A percentile compares a stretch with the other conserved stretches of the same genome.
Evolutionary conservation across 2,329 filamentous ascomycete species (phyloP).

Genomic region (Calonectria montana): DNA sequence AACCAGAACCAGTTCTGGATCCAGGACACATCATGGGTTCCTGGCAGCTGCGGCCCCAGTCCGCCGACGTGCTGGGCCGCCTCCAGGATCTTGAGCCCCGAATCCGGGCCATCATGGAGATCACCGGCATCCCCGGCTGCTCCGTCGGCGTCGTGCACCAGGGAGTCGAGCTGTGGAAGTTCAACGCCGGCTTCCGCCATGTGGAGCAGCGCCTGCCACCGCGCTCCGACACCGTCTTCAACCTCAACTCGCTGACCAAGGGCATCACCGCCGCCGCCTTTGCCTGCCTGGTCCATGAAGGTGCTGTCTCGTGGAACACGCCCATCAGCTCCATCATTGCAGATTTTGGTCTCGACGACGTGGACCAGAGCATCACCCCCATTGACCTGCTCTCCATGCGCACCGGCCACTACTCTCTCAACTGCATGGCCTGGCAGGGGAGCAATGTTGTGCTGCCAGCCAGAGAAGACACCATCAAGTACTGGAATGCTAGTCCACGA

Average conservation of each 20-base stretch:
- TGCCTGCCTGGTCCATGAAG: neutral
- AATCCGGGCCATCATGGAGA: neutral
- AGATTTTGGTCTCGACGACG: neutral
- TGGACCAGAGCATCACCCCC: neutral
- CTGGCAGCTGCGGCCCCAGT: neutral
- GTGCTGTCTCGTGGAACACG: neutral
- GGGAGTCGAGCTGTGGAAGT: conserved; percentile 3
- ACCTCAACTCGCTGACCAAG: conserved; percentile 2
- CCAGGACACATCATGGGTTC: neutral
- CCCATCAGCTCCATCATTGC: neutral
- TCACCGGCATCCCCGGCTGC: conserved; percentile 6
- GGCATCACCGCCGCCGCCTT: conserved; percentile 1
- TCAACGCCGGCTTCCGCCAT: conserved; percentile 2
- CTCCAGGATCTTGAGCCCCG: neutral
- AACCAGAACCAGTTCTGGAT: too few relatives aligned
- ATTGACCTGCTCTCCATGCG: conserved; percentile 8
- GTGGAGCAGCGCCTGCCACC: neutral
- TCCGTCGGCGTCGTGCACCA: neutral
- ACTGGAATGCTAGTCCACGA: conserved; percentile 1
- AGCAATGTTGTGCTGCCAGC: conserved; percentile 1
- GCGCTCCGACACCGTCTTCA: conserved; percentile 1
- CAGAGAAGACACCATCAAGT: neutral
- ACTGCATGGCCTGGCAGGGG: conserved; percentile 3
- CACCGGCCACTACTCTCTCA: neutral
- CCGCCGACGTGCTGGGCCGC: neutral